phyloP scores from a whole-genome alignment of 73 alveolate species.

The Halteria grandinella region DNA sequence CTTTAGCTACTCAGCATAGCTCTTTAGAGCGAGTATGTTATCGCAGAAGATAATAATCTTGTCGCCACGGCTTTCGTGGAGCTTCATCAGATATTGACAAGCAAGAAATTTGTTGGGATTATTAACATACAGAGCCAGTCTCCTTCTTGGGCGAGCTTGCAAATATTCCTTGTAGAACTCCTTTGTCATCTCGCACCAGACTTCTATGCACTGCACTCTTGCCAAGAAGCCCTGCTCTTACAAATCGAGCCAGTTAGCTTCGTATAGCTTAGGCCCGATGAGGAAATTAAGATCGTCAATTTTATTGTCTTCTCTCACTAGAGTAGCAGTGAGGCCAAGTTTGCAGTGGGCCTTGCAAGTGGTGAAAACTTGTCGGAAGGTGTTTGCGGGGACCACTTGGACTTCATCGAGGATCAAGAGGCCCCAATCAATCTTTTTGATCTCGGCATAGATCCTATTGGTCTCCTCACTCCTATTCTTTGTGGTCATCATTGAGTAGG shows the following conservation, averaged over 20 bases:
- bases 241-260: slow-evolving; percentile 98
- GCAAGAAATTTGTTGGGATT: slow-evolving; percentile 92
- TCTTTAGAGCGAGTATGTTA: slow-evolving; percentile 83
- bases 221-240: slow-evolving; percentile 90
- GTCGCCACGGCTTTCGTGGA: slow-evolving; percentile 89
- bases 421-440: slow-evolving; percentile 88
- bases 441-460: slow-evolving; percentile 53
- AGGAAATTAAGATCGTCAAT: slow-evolving; percentile 83
- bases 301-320: slow-evolving; percentile 92
- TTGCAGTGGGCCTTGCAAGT: slow-evolving; percentile 90
- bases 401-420: slow-evolving; percentile 96
- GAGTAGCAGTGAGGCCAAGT: slow-evolving; percentile 98
- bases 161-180: slow-evolving; percentile 86
- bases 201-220: slow-evolving; percentile 92
- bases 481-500: slow-evolving; percentile 92
- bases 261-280: slow-evolving; percentile 98
- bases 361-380: slow-evolving; percentile 76
- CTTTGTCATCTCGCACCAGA: slow-evolving; percentile 95
- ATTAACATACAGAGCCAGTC: slow-evolving; percentile 77
- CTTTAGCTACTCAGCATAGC: slow-evolving; percentile 67
- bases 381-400: slow-evolving; percentile 96
- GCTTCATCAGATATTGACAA: slow-evolving; percentile 68
- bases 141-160: slow-evolving; percentile 68
- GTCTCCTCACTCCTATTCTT: slow-evolving; percentile 84
- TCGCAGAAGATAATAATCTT: slow-evolving; percentile 95